phyloP scores from a whole-genome alignment of 2,329 filamentous ascomycete genomes.

The Botrytis squamosa region DNA sequence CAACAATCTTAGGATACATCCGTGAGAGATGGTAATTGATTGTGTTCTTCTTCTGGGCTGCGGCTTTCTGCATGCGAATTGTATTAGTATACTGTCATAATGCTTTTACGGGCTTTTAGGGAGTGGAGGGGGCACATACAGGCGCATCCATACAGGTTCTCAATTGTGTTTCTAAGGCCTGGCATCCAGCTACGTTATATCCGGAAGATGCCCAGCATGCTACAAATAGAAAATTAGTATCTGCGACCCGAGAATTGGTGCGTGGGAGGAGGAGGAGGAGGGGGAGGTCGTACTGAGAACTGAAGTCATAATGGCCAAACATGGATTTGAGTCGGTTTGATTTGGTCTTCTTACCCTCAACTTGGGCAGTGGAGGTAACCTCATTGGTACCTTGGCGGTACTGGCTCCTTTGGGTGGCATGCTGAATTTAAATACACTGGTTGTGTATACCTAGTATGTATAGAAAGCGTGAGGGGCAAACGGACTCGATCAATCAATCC shows the following conservation, averaged over 20 bases:
- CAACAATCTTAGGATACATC: slow-evolving; percentile 71
- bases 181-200: slow-evolving; percentile 60
- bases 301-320: slow-evolving; percentile 63
- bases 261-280: background rate
- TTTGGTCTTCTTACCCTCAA: slow-evolving; percentile 65
- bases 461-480: background rate
- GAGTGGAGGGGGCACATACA: slow-evolving; percentile 46
- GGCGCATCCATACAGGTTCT: slow-evolving; percentile 78
- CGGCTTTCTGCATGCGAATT: slow-evolving; percentile 49
- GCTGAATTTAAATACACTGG: background rate
- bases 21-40: slow-evolving; percentile 92
- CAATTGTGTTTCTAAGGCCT: slow-evolving; percentile 58
- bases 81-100: background rate
- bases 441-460: background rate
- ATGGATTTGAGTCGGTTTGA: slow-evolving; percentile 60
- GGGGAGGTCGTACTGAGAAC: slow-evolving; percentile 56
- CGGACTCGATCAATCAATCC: background rate
- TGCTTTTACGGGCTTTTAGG: background rate
- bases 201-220: slow-evolving; percentile 84
- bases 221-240: slow-evolving; percentile 40
- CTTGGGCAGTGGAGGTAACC: slow-evolving; percentile 58
- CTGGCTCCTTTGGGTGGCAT: slow-evolving; percentile 40
- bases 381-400: slow-evolving; percentile 38
- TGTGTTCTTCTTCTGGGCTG: slow-evolving; percentile 63
- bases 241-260: background rate